phyloP scores from a whole-genome alignment of 2,329 filamentous ascomycete genomes.

The Acephala macrosclerotiorum region DNA sequence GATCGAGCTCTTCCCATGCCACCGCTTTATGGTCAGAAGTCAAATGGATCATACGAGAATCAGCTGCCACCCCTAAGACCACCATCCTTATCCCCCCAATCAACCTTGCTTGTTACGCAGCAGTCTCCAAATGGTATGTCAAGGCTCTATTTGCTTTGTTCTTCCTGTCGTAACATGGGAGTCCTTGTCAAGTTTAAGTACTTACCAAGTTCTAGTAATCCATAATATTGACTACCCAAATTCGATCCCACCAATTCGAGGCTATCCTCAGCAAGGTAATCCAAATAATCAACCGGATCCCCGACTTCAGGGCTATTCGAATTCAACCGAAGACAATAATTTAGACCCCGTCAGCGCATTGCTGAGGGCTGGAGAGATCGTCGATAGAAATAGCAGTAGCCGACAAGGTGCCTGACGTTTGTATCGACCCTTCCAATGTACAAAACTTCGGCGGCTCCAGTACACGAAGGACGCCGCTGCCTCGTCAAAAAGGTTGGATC shows the following conservation, averaged over 20 bases:
- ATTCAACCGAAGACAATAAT: constrained; percentile 41
- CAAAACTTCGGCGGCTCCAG: constrained; percentile 10
- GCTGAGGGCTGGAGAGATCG: constrained; percentile 65
- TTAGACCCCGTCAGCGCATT: constrained; percentile 67
- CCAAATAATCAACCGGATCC: constrained; percentile 28
- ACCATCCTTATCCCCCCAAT: constrained; percentile 41
- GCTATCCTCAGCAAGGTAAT: constrained; percentile 25
- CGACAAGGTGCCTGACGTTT: constrained; percentile 17
- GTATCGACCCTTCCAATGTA: not conserved
- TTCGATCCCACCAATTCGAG: constrained; percentile 39
- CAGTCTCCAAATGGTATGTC: constrained; percentile 41
- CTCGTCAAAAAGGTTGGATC: not conserved
- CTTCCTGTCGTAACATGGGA: not conserved
- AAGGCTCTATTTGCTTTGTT: not conserved
- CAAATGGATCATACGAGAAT: constrained; percentile 36
- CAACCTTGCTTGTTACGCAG: constrained; percentile 27
- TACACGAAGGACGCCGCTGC: constrained; percentile 11
- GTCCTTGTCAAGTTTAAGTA: not conserved
- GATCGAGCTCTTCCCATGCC: constrained; percentile 41
- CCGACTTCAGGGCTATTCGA: constrained; percentile 33
- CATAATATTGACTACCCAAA: constrained; percentile 32
- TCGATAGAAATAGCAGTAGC: constrained; percentile 51
- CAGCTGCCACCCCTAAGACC: constrained; percentile 40
- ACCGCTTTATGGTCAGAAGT: constrained; percentile 38
- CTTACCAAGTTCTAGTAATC: constrained; percentile 30